Conservation (phyloP, 768 basidiomycete genomes). For the Dentipellis sp. region DNA sequence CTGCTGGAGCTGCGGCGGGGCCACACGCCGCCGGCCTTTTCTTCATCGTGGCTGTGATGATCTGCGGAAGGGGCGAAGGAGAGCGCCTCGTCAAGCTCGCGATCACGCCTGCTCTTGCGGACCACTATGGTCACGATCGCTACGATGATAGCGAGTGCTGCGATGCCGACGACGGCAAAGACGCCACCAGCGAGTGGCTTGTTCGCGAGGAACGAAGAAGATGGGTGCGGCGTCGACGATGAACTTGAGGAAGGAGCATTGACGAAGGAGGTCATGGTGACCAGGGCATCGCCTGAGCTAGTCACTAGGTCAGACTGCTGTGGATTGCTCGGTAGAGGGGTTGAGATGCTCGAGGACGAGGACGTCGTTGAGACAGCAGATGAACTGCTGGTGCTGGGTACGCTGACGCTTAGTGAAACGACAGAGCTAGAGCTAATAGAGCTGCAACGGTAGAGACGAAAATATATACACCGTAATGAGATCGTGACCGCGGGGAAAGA, state of each 20-base stretch:
- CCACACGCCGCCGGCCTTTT: not conserved
- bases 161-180: constrained; percentile 42
- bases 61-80: constrained; percentile 10
- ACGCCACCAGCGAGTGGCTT: constrained; percentile 54
- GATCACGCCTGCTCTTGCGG: constrained; percentile 36
- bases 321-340: not conserved
- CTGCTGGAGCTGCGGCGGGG: not conserved
- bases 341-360: not conserved
- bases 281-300: constrained; percentile 6
- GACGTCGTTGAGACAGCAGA: not conserved
- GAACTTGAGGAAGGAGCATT: constrained; percentile 18
- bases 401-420: not conserved
- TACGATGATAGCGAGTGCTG: constrained; percentile 37
- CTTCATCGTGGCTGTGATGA: constrained; percentile 2
- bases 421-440: not conserved
- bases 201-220: constrained; percentile 49
- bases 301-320: not conserved
- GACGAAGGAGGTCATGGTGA: constrained; percentile 17
- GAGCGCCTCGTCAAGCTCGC: constrained; percentile 17
- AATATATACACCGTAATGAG: not conserved
- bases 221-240: constrained; percentile 18
- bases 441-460: not conserved
- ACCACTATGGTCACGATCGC: constrained; percentile 34
- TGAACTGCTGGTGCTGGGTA: constrained; percentile 1
- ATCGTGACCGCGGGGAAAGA: not conserved